These are phyloP conservation scores for Stagonosporopsis vannaccii DNA, from an alignment of 2,329 filamentous ascomycete species.

Conservation along the genomic window DNA sequence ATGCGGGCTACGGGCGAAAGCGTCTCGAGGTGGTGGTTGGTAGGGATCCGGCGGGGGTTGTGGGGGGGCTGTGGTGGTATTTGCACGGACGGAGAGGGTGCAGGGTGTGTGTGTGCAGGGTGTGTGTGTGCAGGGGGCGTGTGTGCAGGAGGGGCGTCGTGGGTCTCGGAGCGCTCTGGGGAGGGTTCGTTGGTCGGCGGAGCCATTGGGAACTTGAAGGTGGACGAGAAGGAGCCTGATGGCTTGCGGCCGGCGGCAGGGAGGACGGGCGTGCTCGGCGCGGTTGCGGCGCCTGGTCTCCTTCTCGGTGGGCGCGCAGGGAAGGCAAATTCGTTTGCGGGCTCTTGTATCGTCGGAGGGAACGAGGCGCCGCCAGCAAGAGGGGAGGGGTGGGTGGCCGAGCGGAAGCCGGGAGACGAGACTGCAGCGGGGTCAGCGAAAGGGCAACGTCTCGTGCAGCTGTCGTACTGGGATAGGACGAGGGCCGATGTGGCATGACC, in stretches of 20 bases:
- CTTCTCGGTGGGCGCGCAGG: conserved; percentile 40
- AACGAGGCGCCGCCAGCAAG: conserved; percentile 51
- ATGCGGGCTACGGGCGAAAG: conserved; percentile 70
- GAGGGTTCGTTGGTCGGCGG: conserved; percentile 42
- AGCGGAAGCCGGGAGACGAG: conserved; percentile 40
- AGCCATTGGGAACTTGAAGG: conserved; percentile 65
- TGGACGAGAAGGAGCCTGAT: conserved; percentile 53
- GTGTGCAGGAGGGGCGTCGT: conserved; percentile 22
- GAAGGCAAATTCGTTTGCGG: conserved; percentile 37
- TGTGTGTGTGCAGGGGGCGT: conserved; percentile 28
- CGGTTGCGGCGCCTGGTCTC: conserved; percentile 42
- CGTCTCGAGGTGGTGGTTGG: conserved; percentile 61
- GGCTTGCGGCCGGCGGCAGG: conserved; percentile 49
- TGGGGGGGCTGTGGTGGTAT: conserved; percentile 21
- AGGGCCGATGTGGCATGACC: conserved; percentile 62
- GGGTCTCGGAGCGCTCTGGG: conserved; percentile 39
- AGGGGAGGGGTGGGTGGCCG: conserved; percentile 52
- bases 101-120: conserved; percentile 16
- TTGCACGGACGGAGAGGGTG: background rate
- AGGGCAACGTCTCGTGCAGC: background rate
- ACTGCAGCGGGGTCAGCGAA: conserved; percentile 35
- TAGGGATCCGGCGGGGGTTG: conserved; percentile 20
- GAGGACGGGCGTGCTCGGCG: conserved; percentile 52
- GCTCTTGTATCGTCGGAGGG: conserved; percentile 41
- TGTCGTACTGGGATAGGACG: conserved; percentile 41